A percentile compares a stretch with the other conserved stretches of the same genome.
phyloP scores from a whole-genome alignment of 1,284 basidiomycete genomes.

The Waitea zeae region DNA sequence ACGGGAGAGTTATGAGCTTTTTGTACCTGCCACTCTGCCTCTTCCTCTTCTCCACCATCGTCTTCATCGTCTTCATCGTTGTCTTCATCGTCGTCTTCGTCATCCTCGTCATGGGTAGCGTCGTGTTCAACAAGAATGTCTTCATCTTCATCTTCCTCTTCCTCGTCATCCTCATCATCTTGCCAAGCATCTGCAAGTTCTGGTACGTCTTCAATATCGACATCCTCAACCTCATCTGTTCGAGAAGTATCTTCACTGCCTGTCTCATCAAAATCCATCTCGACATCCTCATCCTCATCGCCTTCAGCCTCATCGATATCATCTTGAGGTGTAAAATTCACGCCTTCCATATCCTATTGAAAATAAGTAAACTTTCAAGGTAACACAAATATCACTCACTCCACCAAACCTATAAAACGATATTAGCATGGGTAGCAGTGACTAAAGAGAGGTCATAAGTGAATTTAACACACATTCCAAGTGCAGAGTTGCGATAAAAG shows the following conservation, averaged over 20 bases:
- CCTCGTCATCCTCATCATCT: conserved; percentile 45
- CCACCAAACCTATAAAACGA: conserved; percentile 60
- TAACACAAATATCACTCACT: conserved; percentile 26
- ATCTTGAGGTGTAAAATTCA: conserved; percentile 48
- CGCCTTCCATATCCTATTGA: conserved; percentile 67
- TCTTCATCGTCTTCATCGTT: background rate
- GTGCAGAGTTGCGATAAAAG: conserved; percentile 89
- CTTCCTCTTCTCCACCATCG: conserved; percentile 27
- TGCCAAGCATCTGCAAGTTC: conserved; percentile 50
- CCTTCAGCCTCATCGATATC: conserved; percentile 73
- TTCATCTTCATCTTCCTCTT: conserved; percentile 40
- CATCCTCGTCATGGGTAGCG: conserved; percentile 24
- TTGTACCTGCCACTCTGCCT: conserved; percentile 62
- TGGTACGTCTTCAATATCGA: conserved; percentile 42
- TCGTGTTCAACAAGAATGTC: conserved; percentile 29
- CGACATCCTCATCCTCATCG: conserved; percentile 67
- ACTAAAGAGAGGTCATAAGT: conserved; percentile 2
- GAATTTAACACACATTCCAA: conserved; percentile 76
- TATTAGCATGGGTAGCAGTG: background rate
- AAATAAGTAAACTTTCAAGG: conserved; percentile 3
- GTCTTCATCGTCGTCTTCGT: conserved; percentile 21
- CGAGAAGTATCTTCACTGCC: conserved; percentile 65
- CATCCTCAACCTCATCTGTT: conserved; percentile 50
- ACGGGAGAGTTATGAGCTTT: background rate
- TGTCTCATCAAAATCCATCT: conserved; percentile 76